Evolutionary conservation across 2,329 filamentous ascomycete genomes (phyloP).

Genomic region (Penicillium concentricum): DNA sequence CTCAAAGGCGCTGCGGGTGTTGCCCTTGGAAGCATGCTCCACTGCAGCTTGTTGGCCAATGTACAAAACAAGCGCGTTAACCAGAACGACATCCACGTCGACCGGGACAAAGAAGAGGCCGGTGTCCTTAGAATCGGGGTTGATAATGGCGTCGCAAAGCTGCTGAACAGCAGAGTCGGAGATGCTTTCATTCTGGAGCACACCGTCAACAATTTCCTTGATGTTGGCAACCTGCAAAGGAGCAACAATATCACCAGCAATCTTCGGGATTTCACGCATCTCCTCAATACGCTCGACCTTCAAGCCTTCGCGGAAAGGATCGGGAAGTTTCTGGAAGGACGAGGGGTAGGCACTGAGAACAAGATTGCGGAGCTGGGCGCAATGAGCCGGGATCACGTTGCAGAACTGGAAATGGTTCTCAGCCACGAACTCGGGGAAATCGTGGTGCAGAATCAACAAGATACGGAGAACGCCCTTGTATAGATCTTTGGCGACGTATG

Average conservation of each 20-base stretch:
- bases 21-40: conserved; percentile 57
- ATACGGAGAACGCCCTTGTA: conserved; percentile 83
- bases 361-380: conserved; percentile 83
- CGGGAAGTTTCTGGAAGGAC: conserved; percentile 67
- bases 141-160: conserved; percentile 70
- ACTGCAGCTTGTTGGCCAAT: conserved; percentile 72
- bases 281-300: conserved; percentile 78
- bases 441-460: conserved; percentile 82
- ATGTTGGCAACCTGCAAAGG: conserved; percentile 51
- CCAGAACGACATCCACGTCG: conserved; percentile 66
- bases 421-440: conserved; percentile 89
- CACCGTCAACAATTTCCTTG: conserved; percentile 53
- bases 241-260: conserved; percentile 61
- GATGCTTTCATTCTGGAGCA: conserved; percentile 58
- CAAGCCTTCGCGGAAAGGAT: conserved; percentile 69
- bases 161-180: conserved; percentile 70
- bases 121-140: conserved; percentile 57
- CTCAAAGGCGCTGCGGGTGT: conserved; percentile 59
- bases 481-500: conserved; percentile 72
- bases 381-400: conserved; percentile 77
- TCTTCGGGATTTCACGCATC: conserved; percentile 64
- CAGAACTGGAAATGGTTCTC: conserved; percentile 82
- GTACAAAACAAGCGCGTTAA: conserved; percentile 82
- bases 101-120: conserved; percentile 67
- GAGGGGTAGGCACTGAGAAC: conserved; percentile 78